These are phyloP conservation scores for Penicillium sp. DNA, from an alignment of 2,329 filamentous ascomycete genomes.

Conservation along the genomic window DNA sequence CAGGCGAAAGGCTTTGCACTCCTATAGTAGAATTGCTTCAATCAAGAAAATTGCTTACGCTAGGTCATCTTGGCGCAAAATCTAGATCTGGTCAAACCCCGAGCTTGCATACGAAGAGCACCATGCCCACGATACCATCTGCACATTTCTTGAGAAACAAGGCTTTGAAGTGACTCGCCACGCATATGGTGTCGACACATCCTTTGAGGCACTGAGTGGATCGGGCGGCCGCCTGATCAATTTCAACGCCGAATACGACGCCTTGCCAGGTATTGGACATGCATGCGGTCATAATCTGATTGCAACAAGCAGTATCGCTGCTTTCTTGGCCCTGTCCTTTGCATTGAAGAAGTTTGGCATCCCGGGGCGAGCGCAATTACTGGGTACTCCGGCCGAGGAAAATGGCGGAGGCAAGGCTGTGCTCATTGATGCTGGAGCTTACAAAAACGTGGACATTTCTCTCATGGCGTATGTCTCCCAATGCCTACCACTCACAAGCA, in stretches of 20 bases:
- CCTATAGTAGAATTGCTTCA: not conserved
- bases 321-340: slow-evolving; percentile 50
- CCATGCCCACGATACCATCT: slow-evolving; percentile 55
- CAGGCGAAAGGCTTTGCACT: not conserved
- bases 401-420: slow-evolving; percentile 43
- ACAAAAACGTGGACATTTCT: slow-evolving; percentile 42
- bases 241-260: slow-evolving; percentile 49
- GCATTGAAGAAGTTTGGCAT: slow-evolving; percentile 46
- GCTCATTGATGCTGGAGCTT: slow-evolving; percentile 49
- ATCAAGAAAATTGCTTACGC: not conserved
- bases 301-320: slow-evolving; percentile 37
- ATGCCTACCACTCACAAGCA: not conserved
- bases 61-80: not conserved
- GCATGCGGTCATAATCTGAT: slow-evolving; percentile 47
- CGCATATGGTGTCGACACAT: slow-evolving; percentile 55
- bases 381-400: slow-evolving; percentile 45
- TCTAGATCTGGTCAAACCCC: slow-evolving; percentile 51
- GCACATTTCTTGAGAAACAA: slow-evolving; percentile 45
- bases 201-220: slow-evolving; percentile 53
- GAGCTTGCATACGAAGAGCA: slow-evolving; percentile 56
- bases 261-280: slow-evolving; percentile 43
- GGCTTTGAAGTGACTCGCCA: slow-evolving; percentile 52
- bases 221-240: slow-evolving; percentile 39
- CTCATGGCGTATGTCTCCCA: slow-evolving; percentile 43
- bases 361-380: slow-evolving; percentile 36